Evolutionary conservation across 2,329 filamentous ascomycete genomes (phyloP).

Genomic region (Penicillium sp.): DNA sequence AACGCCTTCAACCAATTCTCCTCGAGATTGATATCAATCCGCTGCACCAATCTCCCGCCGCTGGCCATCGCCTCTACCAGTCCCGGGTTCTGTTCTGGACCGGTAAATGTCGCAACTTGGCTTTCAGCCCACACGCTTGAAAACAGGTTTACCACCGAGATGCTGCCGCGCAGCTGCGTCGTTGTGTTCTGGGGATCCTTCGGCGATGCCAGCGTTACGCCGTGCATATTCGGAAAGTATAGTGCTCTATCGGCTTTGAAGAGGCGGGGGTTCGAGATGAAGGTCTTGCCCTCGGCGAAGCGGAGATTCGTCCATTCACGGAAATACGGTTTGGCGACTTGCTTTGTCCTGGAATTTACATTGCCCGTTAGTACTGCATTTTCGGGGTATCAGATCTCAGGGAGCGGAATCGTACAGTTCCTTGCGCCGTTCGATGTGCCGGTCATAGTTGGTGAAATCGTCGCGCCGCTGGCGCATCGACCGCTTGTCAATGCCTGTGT

Average conservation of each 20-base stretch:
- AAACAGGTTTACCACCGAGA: constrained; percentile 77
- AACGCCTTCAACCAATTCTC: constrained; percentile 65
- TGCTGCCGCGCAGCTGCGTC: constrained; percentile 64
- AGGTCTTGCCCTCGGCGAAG: constrained; percentile 83
- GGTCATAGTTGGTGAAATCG: constrained; percentile 81
- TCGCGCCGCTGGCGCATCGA: constrained; percentile 65
- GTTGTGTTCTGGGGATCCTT: constrained; percentile 66
- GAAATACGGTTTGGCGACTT: constrained; percentile 86
- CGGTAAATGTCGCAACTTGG: constrained; percentile 71
- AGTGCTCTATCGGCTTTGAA: constrained; percentile 79
- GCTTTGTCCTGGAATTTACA: constrained; percentile 55
- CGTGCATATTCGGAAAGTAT: constrained; percentile 90
- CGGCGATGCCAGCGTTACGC: constrained; percentile 66
- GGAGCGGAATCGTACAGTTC: constrained; percentile 57
- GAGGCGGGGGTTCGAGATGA: constrained; percentile 75
- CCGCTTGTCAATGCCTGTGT: constrained; percentile 70
- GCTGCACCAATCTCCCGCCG: constrained; percentile 58
- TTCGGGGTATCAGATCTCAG: neutral
- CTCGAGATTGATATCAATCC: constrained; percentile 84
- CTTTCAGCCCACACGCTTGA: constrained; percentile 80
- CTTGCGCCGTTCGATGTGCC: constrained; percentile 71
- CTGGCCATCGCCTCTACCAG: constrained; percentile 61
- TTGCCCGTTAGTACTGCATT: constrained; percentile 5
- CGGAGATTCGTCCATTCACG: constrained; percentile 88
- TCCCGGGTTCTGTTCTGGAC: constrained; percentile 63